Conservation (phyloP, 2,329 filamentous ascomycete genomes). For the Curvularia hawaiiensis region DNA sequence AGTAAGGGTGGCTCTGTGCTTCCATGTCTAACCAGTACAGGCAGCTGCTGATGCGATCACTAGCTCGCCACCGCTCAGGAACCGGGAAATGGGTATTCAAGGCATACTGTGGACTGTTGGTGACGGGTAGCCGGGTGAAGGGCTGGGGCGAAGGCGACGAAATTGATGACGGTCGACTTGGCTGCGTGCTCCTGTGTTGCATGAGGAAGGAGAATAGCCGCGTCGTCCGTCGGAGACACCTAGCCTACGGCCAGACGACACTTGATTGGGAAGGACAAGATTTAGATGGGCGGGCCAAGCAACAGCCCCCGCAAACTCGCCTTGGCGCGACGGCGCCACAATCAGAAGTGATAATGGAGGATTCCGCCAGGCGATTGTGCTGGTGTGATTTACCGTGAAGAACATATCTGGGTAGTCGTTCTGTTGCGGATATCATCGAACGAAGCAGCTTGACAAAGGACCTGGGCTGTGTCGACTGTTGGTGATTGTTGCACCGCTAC, state of each 20-base stretch:
- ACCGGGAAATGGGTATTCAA: conserved; percentile 15
- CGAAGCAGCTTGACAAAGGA: background rate
- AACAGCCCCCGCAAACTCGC: conserved; percentile 23
- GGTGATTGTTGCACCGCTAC: background rate
- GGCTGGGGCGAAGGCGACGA: conserved; percentile 17
- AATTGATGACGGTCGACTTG: conserved; percentile 26
- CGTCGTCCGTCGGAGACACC: conserved; percentile 20
- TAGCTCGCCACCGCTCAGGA: conserved; percentile 21
- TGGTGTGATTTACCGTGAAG: conserved; percentile 2
- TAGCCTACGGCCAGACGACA: conserved; percentile 16
- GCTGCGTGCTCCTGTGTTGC: conserved; percentile 27
- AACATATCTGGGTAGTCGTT: background rate
- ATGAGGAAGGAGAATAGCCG: conserved; percentile 30
- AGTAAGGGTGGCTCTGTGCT: conserved; percentile 8
- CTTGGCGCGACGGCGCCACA: conserved; percentile 26
- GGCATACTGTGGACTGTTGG: conserved; percentile 12
- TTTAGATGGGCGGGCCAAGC: conserved; percentile 21
- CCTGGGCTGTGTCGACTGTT: background rate
- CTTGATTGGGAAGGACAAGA: conserved; percentile 34
- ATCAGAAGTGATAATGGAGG: conserved; percentile 11
- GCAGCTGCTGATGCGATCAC: conserved; percentile 24
- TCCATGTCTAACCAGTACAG: conserved; percentile 25
- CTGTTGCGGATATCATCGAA: background rate
- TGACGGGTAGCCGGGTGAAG: conserved; percentile 20
- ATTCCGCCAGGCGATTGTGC: background rate